Evolutionary conservation across 2,329 filamentous ascomycete species (phyloP), one percentile per base, ranked within the genome.

Genomic region (Pseudocercospora vitis): DNA sequence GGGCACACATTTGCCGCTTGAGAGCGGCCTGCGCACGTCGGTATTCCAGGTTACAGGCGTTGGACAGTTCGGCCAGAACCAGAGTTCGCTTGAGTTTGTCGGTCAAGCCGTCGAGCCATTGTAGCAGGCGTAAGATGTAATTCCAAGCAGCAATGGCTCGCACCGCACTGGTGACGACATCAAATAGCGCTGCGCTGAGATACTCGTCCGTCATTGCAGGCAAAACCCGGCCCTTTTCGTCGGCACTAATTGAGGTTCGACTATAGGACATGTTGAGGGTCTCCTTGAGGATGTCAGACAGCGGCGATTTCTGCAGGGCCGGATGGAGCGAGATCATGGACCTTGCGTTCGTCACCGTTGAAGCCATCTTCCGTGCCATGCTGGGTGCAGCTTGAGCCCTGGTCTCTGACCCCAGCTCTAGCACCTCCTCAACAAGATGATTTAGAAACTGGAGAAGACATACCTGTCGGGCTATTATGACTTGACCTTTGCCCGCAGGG

Each of bases 91-190:
- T 58, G 3, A 53, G 14, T 33, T 56, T 58, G 33, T 56, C 49
- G 16, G 23, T 37, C 32, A 47, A 14, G n/a, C 18, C 37, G 29
- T 47, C 48, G 16, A 56, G 39, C 21, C 39, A 33, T 28, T 48
- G 31, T 7, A 53, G 16, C 12, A 58, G 46, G 42, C 19, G 49
- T 18, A 50, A 11, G 32, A 58, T 55, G 24, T 58, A 56, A 23
- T 58, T 46, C 56, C 56, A 58, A 18, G 50, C 51, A 12, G 50
- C 52, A 32, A 58, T 48, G n/a, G 45, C 49, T 12, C 56, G 52
- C 40, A 58, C 52, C 40, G 56, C 40, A 23, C 35, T 44, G 23
- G n/a, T 26, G 32, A 56, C 35, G 39, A 52, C 35, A 31, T 55
- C 52, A 28, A 58, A 58, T 45, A 58, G 53, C 35, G 56, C 56